Evolutionary conservation across 441 rosid genomes (phyloP), one percentile per base, ranked within the genome.

Genomic region (California macrophylla): DNA sequence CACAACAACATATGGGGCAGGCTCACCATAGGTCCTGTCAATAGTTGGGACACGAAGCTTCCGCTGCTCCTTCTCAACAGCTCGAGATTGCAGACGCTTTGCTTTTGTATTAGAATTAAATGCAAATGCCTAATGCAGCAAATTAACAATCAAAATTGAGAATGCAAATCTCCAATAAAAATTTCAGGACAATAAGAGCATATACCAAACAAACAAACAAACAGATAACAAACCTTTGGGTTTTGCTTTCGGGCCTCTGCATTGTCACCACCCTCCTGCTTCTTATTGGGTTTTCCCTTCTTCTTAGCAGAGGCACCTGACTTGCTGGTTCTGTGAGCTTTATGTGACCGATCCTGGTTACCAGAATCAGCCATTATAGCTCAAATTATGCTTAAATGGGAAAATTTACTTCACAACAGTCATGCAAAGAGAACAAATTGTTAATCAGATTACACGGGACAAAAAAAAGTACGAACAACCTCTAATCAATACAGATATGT

Each of bases 21-120:
- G 84, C 70, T 85, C 92, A 7, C 95, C 89, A 26, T 88, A 91
- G 72, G 92, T 81, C 62, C 96, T 87, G 75, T 93, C 96, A 63
- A 88, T 84, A 6, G 76, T 69, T 0, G 97, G 97, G 58, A 93
- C 62, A 77, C 86, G 98, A 80, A 91, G 87, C 77, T 88, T 76
- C 4, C 86, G 82, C 82, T 93, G 97, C 76, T 93, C 97, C 83
- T 88, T 89, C 82, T 93, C 98, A 26, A 80, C 86, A 6, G 92
- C 26, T 15, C 84, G 94, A 16, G 88, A 69, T 76, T 88, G 86
- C 72, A 86, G 72, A 6, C 85, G 81, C 85, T 88, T 86, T 45
- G 90, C 93, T 78, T 82, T 89, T 24, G 76, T 81, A 66, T 81
- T 74, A 15, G 98, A 93, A 8, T 66, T 78, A 69, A 84, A 82